Evolutionary conservation across 805 yeast species (phyloP).

Genomic region (Metschnikowia similis): DNA sequence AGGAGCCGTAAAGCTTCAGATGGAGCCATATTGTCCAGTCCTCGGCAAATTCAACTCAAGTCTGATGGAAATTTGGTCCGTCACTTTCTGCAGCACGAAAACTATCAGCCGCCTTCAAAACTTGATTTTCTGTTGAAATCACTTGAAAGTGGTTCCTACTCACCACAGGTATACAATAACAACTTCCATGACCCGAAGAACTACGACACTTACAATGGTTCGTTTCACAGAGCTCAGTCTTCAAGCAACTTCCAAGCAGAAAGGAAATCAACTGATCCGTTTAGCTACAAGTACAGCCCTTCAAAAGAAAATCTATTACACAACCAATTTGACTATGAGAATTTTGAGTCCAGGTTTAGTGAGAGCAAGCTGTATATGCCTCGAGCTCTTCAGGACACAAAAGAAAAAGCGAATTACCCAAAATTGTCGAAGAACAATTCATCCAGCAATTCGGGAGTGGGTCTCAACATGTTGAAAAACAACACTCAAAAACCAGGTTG

Average conservation of each 20-base stretch:
- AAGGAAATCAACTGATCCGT: not conserved
- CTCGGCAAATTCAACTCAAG: not conserved
- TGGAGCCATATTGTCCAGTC: not conserved
- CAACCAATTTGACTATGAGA: conserved; percentile 4
- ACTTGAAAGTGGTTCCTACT: not conserved
- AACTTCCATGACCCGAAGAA: not conserved
- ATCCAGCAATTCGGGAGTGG: conserved; percentile 34
- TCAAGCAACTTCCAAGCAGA: conserved; percentile 27
- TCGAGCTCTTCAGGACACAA: conserved; percentile 4
- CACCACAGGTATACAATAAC: not conserved
- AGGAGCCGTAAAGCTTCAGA: not conserved
- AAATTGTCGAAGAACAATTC: conserved; percentile 24
- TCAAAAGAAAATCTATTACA: conserved; percentile 5
- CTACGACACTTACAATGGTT: not conserved
- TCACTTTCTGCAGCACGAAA: not conserved
- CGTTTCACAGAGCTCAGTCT: conserved; percentile 26
- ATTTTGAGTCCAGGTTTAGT: conserved; percentile 6
- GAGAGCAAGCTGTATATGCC: conserved; percentile 8
- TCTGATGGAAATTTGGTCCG: conserved; percentile 1
- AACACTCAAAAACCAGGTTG: conserved; percentile 5
- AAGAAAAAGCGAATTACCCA: conserved; percentile 34
- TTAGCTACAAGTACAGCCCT: not conserved
- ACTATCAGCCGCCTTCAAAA: not conserved
- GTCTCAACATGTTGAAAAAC: conserved; percentile 36
- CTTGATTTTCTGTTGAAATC: conserved; percentile 1